Evolutionary conservation across 164 flowering plant species (phyloP), one percentile per base, ranked within the genome.

Genomic region (Vitis amurensis): DNA sequence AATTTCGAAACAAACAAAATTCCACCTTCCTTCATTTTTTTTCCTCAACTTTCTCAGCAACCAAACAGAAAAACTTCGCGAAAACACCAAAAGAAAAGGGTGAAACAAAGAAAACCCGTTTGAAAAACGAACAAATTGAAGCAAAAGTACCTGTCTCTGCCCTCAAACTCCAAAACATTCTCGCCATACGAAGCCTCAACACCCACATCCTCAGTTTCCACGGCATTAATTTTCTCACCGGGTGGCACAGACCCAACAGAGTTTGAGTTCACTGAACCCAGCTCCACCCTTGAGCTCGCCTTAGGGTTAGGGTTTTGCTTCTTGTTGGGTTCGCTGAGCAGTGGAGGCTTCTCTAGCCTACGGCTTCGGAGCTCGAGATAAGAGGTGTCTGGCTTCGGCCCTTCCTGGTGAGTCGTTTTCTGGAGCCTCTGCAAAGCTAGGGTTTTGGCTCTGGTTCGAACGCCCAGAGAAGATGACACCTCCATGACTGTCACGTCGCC

Each of bases 311-410:
- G 67, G 23, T 37, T 77, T 31, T 68, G 66, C 7, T 58, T 50
- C 19, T 47, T 73, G 51, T 68, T 61, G 68, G 74, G 16, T 14
- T 70, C 72, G 49, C 2, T 14, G 63, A n/a, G 77, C 10, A 60
- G 47, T 4, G 76, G 76, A 7, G 80, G 81, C 63, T 90, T 93
- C 71, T 78, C 81, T 3, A 93, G 89, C 61, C 93, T 81, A 23
- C 98, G 85, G 71, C 85, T 89, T 13, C 98, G 80, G 13, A 91
- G 94, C 85, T 90, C 88, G 71, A 93, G 91, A 64, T 91, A 93
- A 48, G 82, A 61, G 6, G 63, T 72, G 15, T 70, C 71, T 5
- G 79, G 72, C 63, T 63, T 51, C 0, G 71, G 57, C 9, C 67
- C 50, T 8, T 52, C 15, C 9, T 37, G 30, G 11, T 69, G 17